Base-by-base conservation (phyloP, 2,329 filamentous ascomycete genomes). In the Paecilomyces formosus region DNA sequence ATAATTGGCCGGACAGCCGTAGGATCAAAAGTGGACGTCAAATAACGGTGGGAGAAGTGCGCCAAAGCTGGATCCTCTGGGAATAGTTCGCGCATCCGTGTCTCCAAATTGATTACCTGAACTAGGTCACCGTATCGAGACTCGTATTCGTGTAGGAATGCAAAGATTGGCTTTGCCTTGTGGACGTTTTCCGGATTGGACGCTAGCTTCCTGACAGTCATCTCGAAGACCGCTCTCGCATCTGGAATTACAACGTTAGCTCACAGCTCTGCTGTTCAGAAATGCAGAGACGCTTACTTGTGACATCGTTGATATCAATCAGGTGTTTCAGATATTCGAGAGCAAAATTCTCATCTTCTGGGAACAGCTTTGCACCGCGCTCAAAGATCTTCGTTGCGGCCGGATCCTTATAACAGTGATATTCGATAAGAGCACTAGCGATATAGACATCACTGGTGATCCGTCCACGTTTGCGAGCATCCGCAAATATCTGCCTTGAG, bases 351-450 rank as follows among this genome's bases (percentile, higher is more conserved):
- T 96, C 92, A 68, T 97, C 93, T 54, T 95, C 90, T 0, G 93
- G 93, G 70, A 97, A 99, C 12, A 99, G 80, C 69, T 91, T 94
- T 63, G 93, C 87, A 21, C 94, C 94, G 53, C 93, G 88, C 71
- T 99, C 94, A 65, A 97, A 96, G 60, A 99, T 97, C 76, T 94
- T 97, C 51, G 89, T 90, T 1, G 92, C 93, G 0, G 94, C 90
- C 0, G 88, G 85, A 67, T 97, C 94, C 69, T 96, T 94, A 75
- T 99, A 99, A 65, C 95, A 95, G 66, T 96, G 88, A 70, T 94
- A 93, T 73, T 99, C 94, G 69, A 99, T 89, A 60, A 96, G 81
- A 15, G 95, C 94, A 65, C 91, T 91, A 0, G 92, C 92, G 57
- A 97, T 89, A 70, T 99, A 99, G 5, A 97, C 90, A 71, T 97